These are phyloP conservation scores for Porcisia deanei DNA, from an alignment of 208 protist species.

Conservation along the genomic window DNA sequence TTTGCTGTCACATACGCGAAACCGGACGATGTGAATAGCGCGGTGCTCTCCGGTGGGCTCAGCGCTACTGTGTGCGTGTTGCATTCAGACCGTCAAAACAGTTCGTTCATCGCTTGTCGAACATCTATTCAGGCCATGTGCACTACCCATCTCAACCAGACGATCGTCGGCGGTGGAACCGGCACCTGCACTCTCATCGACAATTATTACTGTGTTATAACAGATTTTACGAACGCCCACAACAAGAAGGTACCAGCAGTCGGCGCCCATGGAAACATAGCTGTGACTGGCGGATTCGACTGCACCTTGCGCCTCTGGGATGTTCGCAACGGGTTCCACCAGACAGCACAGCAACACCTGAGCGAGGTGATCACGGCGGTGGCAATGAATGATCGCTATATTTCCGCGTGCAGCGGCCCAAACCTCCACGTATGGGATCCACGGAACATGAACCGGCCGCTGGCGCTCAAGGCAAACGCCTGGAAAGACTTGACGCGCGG, in stretches of 20 bases:
- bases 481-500: constrained; percentile 88
- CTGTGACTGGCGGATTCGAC: constrained; percentile 85
- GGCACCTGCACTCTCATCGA: constrained; percentile 82
- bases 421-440: constrained; percentile 85
- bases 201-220: constrained; percentile 53
- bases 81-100: constrained; percentile 86
- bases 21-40: constrained; percentile 64
- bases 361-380: constrained; percentile 81
- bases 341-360: constrained; percentile 59
- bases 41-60: constrained; percentile 83
- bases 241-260: constrained; percentile 87
- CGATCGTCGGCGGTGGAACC: constrained; percentile 83
- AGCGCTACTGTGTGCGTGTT: constrained; percentile 87
- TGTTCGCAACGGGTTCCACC: constrained; percentile 63
- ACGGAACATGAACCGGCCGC: constrained; percentile 53
- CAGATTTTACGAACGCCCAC: constrained; percentile 75
- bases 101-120: constrained; percentile 80
- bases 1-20: constrained; percentile 88
- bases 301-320: constrained; percentile 83
- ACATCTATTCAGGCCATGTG: constrained; percentile 89
- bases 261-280: constrained; percentile 55
- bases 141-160: constrained; percentile 60
- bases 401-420: constrained; percentile 78
- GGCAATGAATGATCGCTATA: constrained; percentile 64
- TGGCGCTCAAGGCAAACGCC: constrained; percentile 69